Base-by-base conservation (phyloP, 75 land plant species). In the Selaginella tamariscina region DNA sequence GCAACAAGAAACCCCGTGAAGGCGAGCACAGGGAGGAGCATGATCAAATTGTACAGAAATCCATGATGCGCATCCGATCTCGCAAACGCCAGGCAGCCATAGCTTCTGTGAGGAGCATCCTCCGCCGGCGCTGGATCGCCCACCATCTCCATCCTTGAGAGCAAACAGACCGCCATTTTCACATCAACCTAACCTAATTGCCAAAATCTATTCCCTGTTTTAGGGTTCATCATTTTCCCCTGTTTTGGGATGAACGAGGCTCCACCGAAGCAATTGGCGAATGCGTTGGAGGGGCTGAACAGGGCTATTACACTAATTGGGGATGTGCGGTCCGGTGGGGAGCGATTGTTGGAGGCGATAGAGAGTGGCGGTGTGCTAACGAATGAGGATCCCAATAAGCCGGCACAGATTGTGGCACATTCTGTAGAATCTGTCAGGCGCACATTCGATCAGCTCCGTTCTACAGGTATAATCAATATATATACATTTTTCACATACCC, bases 211-310 rank as follows among this genome's bases (percentile, higher is more conserved):
- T 39, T 5, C 49, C 49, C 49, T 39, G 15, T 15, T 39, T 15
- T 15, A 39, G 15, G 49, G 15, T n/a, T n/a, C n/a, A n/a, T n/a
- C n/a, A n/a, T n/a, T n/a, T n/a, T n/a, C n/a, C n/a, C n/a, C n/a
- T n/a, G n/a, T n/a, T n/a, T n/a, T n/a, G n/a, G n/a, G n/a, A n/a
- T n/a, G n/a, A n/a, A n/a, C n/a, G 49, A 84, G 65, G 97, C 97
- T 5, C 98, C 98, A 65, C 98, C 98, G 55, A 86, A 85, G 84
- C 94, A 85, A 71, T 86, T 93, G 23, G 89, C 98, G 29, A 67
- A 76, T 72, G 98, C 95, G 0, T 78, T 93, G 86, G 94, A 93
- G 54, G 73, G 86, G 57, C 82, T 93, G 0, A 62, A 74, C 5
- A 81, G 80, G 2, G 89, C 94, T 13, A 80, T 73, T 18, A 76